Conservation (phyloP, 1,284 basidiomycete genomes). For the Stereum hirsutum region DNA sequence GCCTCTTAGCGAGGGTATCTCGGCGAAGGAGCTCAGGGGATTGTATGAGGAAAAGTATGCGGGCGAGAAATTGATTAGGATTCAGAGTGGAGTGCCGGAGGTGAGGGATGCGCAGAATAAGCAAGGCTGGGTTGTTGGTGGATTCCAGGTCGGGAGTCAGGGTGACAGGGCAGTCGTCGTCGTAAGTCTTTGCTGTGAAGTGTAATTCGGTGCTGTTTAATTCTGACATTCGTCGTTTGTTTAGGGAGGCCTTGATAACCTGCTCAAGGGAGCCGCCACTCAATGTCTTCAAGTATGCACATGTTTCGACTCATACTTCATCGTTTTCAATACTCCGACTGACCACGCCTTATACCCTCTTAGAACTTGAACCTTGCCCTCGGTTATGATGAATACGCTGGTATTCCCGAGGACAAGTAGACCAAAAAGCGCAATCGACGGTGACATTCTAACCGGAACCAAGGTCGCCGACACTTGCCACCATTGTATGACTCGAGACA, state of each 20-base stretch:
- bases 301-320: background rate
- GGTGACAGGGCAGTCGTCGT: slow-evolving; percentile 90
- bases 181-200: slow-evolving; percentile 33
- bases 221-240: background rate
- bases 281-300: slow-evolving; percentile 84
- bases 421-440: background rate
- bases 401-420: slow-evolving; percentile 44
- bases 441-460: background rate
- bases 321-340: background rate
- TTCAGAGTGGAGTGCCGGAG: slow-evolving; percentile 67
- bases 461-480: background rate
- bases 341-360: background rate
- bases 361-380: slow-evolving; percentile 94
- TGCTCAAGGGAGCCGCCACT: slow-evolving; percentile 96
- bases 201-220: slow-evolving; percentile 8
- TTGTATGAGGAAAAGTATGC: slow-evolving; percentile 79
- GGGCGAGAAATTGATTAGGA: slow-evolving; percentile 65
- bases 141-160: slow-evolving; percentile 87
- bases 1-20: slow-evolving; percentile 58
- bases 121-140: slow-evolving; percentile 89
- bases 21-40: slow-evolving; percentile 65
- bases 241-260: slow-evolving; percentile 88
- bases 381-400: slow-evolving; percentile 86
- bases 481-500: background rate
- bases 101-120: slow-evolving; percentile 70